Percentiles rank a stretch among this genome's conserved stretches.
Evolutionary conservation across 331 rosid species (phyloP).

Genomic region (Dryas integrifolia): DNA sequence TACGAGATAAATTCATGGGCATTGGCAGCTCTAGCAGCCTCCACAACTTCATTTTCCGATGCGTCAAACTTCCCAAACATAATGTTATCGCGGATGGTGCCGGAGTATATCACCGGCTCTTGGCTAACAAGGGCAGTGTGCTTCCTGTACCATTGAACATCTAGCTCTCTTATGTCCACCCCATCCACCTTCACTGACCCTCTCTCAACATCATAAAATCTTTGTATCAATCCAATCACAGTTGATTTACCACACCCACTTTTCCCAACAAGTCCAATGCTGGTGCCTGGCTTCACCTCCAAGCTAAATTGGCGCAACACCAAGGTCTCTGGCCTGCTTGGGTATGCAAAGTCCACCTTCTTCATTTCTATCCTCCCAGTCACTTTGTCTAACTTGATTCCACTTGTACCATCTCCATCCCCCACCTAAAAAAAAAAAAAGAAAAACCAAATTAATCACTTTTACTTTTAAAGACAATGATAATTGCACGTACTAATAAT

Average conservation of each 20-base stretch:
- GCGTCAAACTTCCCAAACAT: constrained; percentile 77
- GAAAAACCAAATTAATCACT: not conserved
- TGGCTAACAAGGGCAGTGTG: constrained; percentile 87
- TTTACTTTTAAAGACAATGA: not conserved
- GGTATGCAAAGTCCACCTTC: constrained; percentile 78
- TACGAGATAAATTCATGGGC: constrained; percentile 96
- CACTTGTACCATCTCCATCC: constrained; percentile 40
- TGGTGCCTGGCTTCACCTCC: constrained; percentile 81
- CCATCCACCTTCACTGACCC: constrained; percentile 78
- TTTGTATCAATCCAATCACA: constrained; percentile 65
- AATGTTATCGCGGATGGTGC: constrained; percentile 66
- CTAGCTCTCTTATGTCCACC: constrained; percentile 73
- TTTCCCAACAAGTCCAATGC: constrained; percentile 80
- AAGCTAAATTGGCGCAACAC: constrained; percentile 64
- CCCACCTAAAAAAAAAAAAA: constrained; percentile 18
- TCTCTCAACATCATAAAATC: constrained; percentile 74
- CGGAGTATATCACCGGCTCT: constrained; percentile 82
- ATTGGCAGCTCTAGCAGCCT: constrained; percentile 79
- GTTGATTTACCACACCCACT: constrained; percentile 98
- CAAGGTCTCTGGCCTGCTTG: constrained; percentile 58
- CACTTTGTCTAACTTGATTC: constrained; percentile 50
- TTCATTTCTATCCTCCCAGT: constrained; percentile 70
- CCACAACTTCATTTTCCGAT: constrained; percentile 63
- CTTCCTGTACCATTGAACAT: constrained; percentile 71
- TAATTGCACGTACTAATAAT: not conserved